These are phyloP conservation scores for Plenodomus lindquistii DNA, from an alignment of 2,329 filamentous ascomycete genomes.

Conservation along the genomic window DNA sequence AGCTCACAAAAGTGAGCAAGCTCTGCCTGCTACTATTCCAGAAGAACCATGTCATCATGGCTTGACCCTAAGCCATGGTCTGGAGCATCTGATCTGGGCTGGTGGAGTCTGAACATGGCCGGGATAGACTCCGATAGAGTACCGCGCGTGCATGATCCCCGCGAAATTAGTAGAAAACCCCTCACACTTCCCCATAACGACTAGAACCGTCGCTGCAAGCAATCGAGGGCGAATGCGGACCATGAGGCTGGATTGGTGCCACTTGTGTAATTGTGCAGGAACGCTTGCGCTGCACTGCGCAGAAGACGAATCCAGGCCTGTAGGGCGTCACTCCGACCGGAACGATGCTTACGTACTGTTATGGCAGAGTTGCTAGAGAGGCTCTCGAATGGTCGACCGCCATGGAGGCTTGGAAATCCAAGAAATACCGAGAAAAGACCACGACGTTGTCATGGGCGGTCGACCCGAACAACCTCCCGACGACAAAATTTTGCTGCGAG, in stretches of 20 bases:
- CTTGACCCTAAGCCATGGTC: not conserved
- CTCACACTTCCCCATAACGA: conserved; percentile 22
- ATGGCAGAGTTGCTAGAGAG: not conserved
- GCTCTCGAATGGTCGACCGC: conserved; percentile 6
- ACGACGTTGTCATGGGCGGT: conserved; percentile 10
- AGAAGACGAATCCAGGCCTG: not conserved
- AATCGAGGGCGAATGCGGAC: conserved; percentile 16
- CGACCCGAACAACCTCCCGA: conserved; percentile 34
- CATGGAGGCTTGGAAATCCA: conserved; percentile 10
- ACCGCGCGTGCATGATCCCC: conserved; percentile 24
- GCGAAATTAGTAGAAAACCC: conserved; percentile 15
- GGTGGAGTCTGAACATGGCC: conserved; percentile 10
- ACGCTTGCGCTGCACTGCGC: not conserved
- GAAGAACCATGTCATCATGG: conserved; percentile 17
- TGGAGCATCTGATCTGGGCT: conserved; percentile 17
- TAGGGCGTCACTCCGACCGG: not conserved
- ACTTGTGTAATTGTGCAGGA: conserved; percentile 7
- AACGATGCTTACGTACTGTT: too few relatives aligned
- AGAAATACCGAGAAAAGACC: conserved; percentile 22
- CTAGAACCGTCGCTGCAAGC: conserved; percentile 17
- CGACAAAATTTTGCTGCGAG: conserved; percentile 10
- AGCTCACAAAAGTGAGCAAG: conserved; percentile 8
- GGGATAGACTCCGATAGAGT: conserved; percentile 23
- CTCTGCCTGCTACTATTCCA: conserved; percentile 2
- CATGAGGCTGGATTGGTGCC: conserved; percentile 12